Conservation (phyloP, 2,329 filamentous ascomycete species). For the Colletotrichum karsti region DNA sequence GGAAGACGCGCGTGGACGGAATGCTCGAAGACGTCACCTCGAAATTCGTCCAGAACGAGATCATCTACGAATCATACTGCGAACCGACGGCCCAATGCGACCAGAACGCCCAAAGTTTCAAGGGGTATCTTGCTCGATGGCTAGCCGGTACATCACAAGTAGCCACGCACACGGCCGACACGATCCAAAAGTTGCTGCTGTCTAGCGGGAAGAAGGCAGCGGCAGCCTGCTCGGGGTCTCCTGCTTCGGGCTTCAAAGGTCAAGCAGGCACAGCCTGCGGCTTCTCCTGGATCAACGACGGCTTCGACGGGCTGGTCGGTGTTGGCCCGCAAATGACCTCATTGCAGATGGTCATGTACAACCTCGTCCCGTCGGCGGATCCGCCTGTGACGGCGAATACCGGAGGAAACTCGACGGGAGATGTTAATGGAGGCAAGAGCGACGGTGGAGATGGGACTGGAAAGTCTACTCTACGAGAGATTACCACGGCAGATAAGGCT, state of each 20-base stretch:
- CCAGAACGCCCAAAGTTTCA: slow-evolving; percentile 77
- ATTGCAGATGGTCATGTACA: slow-evolving; percentile 60
- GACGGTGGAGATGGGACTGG: neutral
- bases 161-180: slow-evolving; percentile 63
- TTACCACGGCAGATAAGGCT: slow-evolving; percentile 69
- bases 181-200: slow-evolving; percentile 65
- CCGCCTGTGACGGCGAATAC: slow-evolving; percentile 53
- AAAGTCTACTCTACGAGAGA: slow-evolving; percentile 24
- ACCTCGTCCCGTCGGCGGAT: slow-evolving; percentile 49
- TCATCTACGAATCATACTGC: slow-evolving; percentile 74
- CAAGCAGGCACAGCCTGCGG: slow-evolving; percentile 62
- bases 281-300: slow-evolving; percentile 65
- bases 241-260: slow-evolving; percentile 59
- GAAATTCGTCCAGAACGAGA: slow-evolving; percentile 61
- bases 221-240: slow-evolving; percentile 66
- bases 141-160: slow-evolving; percentile 68
- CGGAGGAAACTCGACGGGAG: slow-evolving; percentile 60
- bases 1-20: slow-evolving; percentile 67
- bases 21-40: slow-evolving; percentile 58
- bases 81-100: slow-evolving; percentile 69
- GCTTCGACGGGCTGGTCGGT: slow-evolving; percentile 56
- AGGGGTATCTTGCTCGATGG: slow-evolving; percentile 75
- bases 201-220: slow-evolving; percentile 68
- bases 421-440: slow-evolving; percentile 35
- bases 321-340: slow-evolving; percentile 66